These are phyloP conservation scores for Citrus medica DNA, from an alignment of 345 rosid genomes.

Conservation along the genomic window DNA sequence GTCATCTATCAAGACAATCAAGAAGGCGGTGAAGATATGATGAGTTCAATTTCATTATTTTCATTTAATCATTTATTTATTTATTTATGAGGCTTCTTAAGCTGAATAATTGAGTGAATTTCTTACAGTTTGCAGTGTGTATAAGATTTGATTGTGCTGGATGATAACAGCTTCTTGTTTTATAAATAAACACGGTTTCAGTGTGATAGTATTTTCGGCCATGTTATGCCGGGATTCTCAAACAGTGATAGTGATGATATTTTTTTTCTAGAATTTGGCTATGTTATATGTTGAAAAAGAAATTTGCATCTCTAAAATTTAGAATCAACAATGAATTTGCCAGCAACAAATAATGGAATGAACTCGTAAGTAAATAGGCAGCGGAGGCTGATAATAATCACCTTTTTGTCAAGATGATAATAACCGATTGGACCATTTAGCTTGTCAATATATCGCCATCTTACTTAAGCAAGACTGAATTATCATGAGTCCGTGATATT, in stretches of 20 bases:
- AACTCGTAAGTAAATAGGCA: neutral
- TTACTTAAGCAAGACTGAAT: neutral
- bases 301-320: neutral
- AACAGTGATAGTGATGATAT: neutral
- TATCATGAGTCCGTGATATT: neutral
- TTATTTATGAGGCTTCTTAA: neutral
- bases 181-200: neutral
- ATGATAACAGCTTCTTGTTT: slow-evolving; percentile 54
- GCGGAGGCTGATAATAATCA: neutral
- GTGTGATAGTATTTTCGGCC: no score
- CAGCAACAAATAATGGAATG: neutral
- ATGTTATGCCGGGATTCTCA: neutral
- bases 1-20: slow-evolving; percentile 72
- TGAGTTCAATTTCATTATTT: neutral
- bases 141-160: slow-evolving; percentile 16
- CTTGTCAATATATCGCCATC: neutral
- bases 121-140: neutral
- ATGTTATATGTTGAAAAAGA: neutral
- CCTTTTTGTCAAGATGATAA: no score
- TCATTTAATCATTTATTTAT: slow-evolving; percentile 1
- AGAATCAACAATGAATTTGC: neutral
- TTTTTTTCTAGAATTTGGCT: neutral
- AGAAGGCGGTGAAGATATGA: slow-evolving; percentile 60
- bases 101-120: slow-evolving; percentile 31
- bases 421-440: neutral